phyloP scores from a whole-genome alignment of 441 rosid genomes.

The Breynia disticha region DNA sequence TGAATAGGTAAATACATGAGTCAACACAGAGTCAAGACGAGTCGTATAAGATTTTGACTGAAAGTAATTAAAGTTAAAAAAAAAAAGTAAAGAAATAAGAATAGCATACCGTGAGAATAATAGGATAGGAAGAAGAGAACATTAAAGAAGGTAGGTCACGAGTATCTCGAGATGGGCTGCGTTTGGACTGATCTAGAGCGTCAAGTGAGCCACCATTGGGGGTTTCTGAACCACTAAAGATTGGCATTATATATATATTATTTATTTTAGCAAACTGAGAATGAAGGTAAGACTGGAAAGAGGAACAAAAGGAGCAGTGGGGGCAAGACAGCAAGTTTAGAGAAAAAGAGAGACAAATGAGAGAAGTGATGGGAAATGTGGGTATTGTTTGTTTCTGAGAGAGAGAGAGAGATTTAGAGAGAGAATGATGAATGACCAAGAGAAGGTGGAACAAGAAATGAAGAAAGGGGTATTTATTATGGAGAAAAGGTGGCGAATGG shows the following conservation, averaged over 20 bases:
- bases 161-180: slow-evolving; percentile 27
- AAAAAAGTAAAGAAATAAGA: background rate
- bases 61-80: background rate
- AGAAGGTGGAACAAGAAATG: slow-evolving; percentile 9
- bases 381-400: background rate
- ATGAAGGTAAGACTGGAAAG: background rate
- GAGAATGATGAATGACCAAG: background rate
- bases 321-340: background rate
- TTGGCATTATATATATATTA: slow-evolving; percentile 30
- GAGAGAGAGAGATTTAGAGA: background rate
- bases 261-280: background rate
- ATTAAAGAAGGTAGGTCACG: slow-evolving; percentile 36
- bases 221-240: slow-evolving; percentile 24
- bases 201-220: slow-evolving; percentile 21
- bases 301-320: no score
- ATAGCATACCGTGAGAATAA: slow-evolving; percentile 56
- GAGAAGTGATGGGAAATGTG: background rate
- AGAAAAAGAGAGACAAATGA: background rate
- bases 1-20: slow-evolving; percentile 3
- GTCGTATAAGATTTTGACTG: slow-evolving; percentile 10
- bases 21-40: slow-evolving; percentile 19
- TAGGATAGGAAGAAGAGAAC: slow-evolving; percentile 47
- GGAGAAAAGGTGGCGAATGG: slow-evolving; percentile 23
- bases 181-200: slow-evolving; percentile 26
- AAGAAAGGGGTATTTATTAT: slow-evolving; percentile 34